These are phyloP conservation scores for Penicillium turbatum DNA, from an alignment of 495 filamentous ascomycete genomes.

Conservation along the genomic window DNA sequence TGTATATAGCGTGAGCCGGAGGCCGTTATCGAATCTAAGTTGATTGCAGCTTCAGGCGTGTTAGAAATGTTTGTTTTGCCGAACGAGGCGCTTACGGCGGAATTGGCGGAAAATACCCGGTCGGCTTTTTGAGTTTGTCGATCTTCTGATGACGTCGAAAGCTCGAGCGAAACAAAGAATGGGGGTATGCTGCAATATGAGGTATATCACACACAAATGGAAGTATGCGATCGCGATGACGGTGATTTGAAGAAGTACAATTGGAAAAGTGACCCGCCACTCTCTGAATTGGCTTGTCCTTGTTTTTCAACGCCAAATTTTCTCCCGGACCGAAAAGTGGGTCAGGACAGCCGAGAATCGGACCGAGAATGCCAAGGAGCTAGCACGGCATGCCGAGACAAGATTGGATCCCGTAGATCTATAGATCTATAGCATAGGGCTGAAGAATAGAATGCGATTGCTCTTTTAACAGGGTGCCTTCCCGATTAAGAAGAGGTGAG, in stretches of 20 bases:
- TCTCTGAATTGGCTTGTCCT: not conserved
- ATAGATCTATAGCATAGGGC: not conserved
- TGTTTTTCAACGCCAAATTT: not conserved
- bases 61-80: not conserved
- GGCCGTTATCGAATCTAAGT: not conserved
- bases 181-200: not conserved
- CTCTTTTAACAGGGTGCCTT: too few relatives aligned
- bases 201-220: not conserved
- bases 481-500: too few relatives aligned
- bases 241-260: not conserved
- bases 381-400: not conserved
- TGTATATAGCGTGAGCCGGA: constrained; percentile 2
- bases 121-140: not conserved
- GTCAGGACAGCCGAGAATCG: not conserved
- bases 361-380: not conserved
- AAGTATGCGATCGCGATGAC: not conserved
- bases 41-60: not conserved
- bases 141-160: not conserved
- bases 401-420: not conserved
- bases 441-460: too few relatives aligned
- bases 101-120: not conserved
- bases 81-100: not conserved
- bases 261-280: not conserved
- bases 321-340: not conserved
- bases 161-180: not conserved